These are phyloP conservation scores for Poronia punctata DNA, from an alignment of 495 filamentous ascomycete genomes.

Conservation along the genomic window DNA sequence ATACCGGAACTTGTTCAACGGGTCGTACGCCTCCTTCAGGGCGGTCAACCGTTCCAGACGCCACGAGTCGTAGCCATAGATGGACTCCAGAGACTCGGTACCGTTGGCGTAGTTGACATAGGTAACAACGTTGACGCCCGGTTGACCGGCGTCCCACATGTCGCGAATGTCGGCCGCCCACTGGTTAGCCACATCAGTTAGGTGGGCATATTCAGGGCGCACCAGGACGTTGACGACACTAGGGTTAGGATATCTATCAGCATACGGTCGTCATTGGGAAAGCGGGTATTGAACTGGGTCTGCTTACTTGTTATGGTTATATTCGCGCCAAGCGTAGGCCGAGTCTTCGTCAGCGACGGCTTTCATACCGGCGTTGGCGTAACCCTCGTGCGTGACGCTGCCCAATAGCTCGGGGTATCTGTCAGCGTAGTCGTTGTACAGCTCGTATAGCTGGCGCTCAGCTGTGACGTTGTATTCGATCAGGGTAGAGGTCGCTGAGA, in stretches of 20 bases:
- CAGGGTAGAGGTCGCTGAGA: background rate
- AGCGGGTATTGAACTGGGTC: background rate
- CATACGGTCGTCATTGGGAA: background rate
- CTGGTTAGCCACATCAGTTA: background rate
- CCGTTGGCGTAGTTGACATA: constrained; percentile 51
- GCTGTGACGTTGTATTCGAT: constrained; percentile 17
- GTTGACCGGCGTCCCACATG: constrained; percentile 27
- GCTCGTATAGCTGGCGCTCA: constrained; percentile 18
- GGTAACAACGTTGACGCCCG: constrained; percentile 18
- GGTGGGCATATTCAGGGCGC: background rate
- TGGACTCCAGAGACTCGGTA: constrained; percentile 28
- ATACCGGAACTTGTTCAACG: constrained; percentile 41
- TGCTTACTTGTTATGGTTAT: background rate
- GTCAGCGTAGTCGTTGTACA: constrained; percentile 1
- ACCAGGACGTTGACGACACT: background rate
- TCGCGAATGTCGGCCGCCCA: constrained; percentile 27
- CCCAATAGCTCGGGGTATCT: constrained; percentile 12
- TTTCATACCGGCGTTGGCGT: constrained; percentile 14
- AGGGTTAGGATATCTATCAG: background rate
- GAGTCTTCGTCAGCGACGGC: constrained; percentile 17
- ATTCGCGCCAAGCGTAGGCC: constrained; percentile 31
- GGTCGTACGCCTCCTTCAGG: constrained; percentile 53
- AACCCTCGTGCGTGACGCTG: no score
- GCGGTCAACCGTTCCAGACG: constrained; percentile 32
- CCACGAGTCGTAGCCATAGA: constrained; percentile 45